Percentiles rank a stretch among this genome's conserved stretches.
These are phyloP conservation scores for Apiospora aurea DNA, from an alignment of 2,329 filamentous ascomycete genomes.

Conservation along the genomic window DNA sequence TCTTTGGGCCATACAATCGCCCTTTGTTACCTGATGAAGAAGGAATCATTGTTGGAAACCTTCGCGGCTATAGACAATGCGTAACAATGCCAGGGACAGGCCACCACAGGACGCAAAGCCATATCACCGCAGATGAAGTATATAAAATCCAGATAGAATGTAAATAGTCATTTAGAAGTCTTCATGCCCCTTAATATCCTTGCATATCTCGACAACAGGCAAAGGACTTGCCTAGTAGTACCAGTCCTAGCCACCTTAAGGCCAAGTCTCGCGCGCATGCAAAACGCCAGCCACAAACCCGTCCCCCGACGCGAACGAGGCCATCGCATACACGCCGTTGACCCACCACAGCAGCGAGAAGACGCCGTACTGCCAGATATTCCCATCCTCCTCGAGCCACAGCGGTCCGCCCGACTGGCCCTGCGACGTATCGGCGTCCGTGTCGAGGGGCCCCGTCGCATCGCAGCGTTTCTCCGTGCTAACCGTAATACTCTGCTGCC, in stretches of 20 bases:
- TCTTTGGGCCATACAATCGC: neutral
- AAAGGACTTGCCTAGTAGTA: too few relatives aligned
- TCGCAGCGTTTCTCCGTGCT: conserved; percentile 7
- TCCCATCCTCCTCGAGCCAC: conserved; percentile 20
- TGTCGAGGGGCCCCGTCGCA: conserved; percentile 20
- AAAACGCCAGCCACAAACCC: neutral
- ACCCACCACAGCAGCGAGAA: neutral
- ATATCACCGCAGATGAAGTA: too few relatives aligned
- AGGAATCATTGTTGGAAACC: too few relatives aligned
- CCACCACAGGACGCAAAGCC: neutral
- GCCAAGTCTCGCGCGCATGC: neutral
- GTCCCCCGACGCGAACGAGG: neutral
- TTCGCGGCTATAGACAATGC: neutral
- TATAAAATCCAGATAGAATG: neutral
- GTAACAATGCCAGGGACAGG: neutral
- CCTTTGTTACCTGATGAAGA: neutral
- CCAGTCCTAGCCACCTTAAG: neutral
- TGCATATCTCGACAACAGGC: too few relatives aligned
- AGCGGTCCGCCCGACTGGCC: conserved; percentile 25
- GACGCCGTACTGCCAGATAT: conserved; percentile 20
- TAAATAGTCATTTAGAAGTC: neutral
- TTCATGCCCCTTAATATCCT: too few relatives aligned
- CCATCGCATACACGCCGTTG: too few relatives aligned
- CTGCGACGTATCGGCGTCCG: conserved; percentile 20
- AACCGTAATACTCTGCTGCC: conserved; percentile 20